These are phyloP conservation scores for Naganishia onofrii DNA, from an alignment of 768 basidiomycete genomes.

Conservation along the genomic window DNA sequence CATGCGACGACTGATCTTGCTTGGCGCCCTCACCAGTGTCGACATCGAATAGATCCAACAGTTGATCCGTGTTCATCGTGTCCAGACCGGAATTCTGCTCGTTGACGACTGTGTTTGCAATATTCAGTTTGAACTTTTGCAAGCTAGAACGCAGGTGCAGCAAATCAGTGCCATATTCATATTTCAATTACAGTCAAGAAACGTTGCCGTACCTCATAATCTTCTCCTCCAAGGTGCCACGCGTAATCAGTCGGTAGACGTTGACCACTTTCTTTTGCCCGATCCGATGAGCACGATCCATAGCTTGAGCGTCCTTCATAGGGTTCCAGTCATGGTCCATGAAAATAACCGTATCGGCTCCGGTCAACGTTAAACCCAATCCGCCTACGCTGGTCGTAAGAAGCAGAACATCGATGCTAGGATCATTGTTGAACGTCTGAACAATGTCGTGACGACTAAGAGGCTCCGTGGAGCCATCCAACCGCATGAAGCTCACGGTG, in stretches of 20 bases:
- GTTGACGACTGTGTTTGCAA: constrained; percentile 92
- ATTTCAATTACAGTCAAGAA: too few relatives aligned
- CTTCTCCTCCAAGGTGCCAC: constrained; percentile 96
- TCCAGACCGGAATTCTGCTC: constrained; percentile 92
- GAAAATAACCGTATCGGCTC: constrained; percentile 98
- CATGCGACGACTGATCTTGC: constrained; percentile 24
- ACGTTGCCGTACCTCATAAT: constrained; percentile 84
- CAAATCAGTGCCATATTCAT: too few relatives aligned
- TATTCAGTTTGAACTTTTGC: constrained; percentile 98
- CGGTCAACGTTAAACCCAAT: constrained; percentile 89
- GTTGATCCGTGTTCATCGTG: constrained; percentile 96
- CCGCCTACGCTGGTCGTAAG: constrained; percentile 97
- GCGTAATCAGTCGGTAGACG: constrained; percentile 93
- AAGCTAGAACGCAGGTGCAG: constrained; percentile 58
- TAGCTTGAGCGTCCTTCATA: constrained; percentile 98
- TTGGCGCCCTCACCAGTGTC: constrained; percentile 47
- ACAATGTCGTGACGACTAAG: constrained; percentile 94
- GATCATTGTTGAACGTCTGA: constrained; percentile 96
- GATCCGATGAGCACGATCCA: constrained; percentile 97
- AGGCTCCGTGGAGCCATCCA: constrained; percentile 88
- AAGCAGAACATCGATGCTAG: constrained; percentile 91
- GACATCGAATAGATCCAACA: constrained; percentile 79
- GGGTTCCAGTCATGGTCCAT: constrained; percentile 99
- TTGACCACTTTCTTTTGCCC: constrained; percentile 99
- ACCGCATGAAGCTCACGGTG: constrained; percentile 93